phyloP scores from a whole-genome alignment of 768 basidiomycete species.

The Amanita phalloides region DNA sequence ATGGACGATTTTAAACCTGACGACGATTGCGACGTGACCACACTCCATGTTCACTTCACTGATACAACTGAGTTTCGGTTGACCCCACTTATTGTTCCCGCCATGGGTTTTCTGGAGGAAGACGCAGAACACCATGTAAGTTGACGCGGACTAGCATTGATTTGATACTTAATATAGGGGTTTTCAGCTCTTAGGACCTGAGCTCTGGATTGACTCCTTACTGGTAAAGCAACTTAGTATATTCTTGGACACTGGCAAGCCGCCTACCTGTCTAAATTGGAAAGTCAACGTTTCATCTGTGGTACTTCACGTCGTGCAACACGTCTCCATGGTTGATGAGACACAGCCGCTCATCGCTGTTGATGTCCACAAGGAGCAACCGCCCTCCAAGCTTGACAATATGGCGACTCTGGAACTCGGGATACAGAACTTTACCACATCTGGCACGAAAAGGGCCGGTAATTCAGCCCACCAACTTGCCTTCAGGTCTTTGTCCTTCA shows the following conservation, averaged over 20 bases:
- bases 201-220: constrained; percentile 30
- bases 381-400: constrained; percentile 20
- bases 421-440: constrained; percentile 13
- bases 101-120: constrained; percentile 31
- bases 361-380: constrained; percentile 9
- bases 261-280: constrained; percentile 19
- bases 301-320: constrained; percentile 35
- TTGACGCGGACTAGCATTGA: background rate
- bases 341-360: constrained; percentile 18
- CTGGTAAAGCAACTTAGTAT: constrained; percentile 24
- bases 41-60: constrained; percentile 28
- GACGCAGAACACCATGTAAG: constrained; percentile 38
- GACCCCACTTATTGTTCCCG: constrained; percentile 46
- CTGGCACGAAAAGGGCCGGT: constrained; percentile 12
- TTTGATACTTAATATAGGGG: background rate
- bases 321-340: constrained; percentile 26
- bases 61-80: constrained; percentile 29
- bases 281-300: constrained; percentile 31
- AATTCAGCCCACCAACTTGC: constrained; percentile 12
- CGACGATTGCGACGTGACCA: constrained; percentile 20
- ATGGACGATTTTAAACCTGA: constrained; percentile 8
- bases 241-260: constrained; percentile 15
- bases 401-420: constrained; percentile 16
- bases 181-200: constrained; percentile 21
- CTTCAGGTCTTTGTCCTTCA: constrained; percentile 12